Conservation (phyloP, 2,329 filamentous ascomycete genomes). For the Aspergillus cejpii region DNA sequence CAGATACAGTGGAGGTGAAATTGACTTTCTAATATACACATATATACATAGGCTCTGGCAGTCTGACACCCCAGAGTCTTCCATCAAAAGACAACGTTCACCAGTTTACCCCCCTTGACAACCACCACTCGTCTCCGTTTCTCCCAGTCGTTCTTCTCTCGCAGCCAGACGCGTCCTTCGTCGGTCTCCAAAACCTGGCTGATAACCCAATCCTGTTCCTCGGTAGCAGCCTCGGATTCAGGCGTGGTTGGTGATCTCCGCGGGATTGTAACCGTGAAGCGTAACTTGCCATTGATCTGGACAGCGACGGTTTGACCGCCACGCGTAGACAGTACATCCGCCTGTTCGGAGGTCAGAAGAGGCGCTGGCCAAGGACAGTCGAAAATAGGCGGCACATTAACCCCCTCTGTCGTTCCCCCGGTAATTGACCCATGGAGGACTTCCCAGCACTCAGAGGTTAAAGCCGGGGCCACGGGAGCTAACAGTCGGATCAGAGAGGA, state of each 20-base stretch:
- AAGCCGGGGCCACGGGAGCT: conserved; percentile 71
- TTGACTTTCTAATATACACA: conserved; percentile 2
- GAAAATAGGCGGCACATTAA: conserved; percentile 37
- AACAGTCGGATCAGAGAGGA: conserved; percentile 62
- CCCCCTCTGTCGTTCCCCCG: not conserved
- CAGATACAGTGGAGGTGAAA: no score
- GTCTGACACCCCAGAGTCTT: no score
- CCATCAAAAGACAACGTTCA: conserved; percentile 62
- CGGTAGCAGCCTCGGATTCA: conserved; percentile 15
- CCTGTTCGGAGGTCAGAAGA: conserved; percentile 34
- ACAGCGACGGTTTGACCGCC: conserved; percentile 53
- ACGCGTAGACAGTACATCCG: conserved; percentile 45
- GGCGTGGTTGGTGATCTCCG: conserved; percentile 38
- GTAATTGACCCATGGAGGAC: conserved; percentile 41
- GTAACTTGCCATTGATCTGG: conserved; percentile 73
- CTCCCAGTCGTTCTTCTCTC: conserved; percentile 44
- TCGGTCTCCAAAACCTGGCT: conserved; percentile 55
- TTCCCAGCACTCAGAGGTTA: conserved; percentile 75
- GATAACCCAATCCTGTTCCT: conserved; percentile 56
- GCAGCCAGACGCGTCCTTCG: conserved; percentile 54
- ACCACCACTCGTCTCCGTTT: conserved; percentile 60
- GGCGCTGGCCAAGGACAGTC: conserved; percentile 52
- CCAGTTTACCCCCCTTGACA: conserved; percentile 58
- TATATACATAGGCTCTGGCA: conserved; percentile 1
- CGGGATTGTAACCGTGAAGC: conserved; percentile 60